Conservation (phyloP, 768 basidiomycete genomes). For the Brasilioporus rufonigricans region DNA sequence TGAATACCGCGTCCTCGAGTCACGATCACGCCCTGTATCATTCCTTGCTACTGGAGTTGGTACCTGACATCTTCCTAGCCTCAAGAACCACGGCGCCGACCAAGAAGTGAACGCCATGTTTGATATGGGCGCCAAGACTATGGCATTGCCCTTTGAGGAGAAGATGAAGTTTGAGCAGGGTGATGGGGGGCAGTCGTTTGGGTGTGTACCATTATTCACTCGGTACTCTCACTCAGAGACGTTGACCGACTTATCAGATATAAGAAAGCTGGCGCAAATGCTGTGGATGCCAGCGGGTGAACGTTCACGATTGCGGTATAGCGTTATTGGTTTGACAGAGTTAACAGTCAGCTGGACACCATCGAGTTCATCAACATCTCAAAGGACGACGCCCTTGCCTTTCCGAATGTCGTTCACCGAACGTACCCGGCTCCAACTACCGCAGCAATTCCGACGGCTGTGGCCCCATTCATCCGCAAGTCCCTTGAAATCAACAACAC, state of each 20-base stretch:
- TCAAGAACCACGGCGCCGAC: slow-evolving; percentile 44
- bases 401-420: slow-evolving; percentile 50
- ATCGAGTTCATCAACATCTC: slow-evolving; percentile 66
- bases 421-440: slow-evolving; percentile 56
- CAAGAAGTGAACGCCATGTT: slow-evolving; percentile 39
- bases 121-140: slow-evolving; percentile 39
- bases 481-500: slow-evolving; percentile 55
- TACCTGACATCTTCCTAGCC: slow-evolving; percentile 20
- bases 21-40: neutral
- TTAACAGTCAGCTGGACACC: slow-evolving; percentile 37
- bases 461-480: slow-evolving; percentile 57
- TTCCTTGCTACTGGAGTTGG: neutral
- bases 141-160: slow-evolving; percentile 41
- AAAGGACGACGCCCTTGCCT: slow-evolving; percentile 66
- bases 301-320: neutral
- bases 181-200: slow-evolving; percentile 39
- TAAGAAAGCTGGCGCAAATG: slow-evolving; percentile 62
- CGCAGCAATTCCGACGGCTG: slow-evolving; percentile 45
- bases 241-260: slow-evolving; percentile 36
- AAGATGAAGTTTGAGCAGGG: slow-evolving; percentile 45
- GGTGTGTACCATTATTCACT: slow-evolving; percentile 18
- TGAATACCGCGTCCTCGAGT: neutral
- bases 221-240: neutral
- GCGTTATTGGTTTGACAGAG: neutral
- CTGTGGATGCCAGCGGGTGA: slow-evolving; percentile 56